Conservation (phyloP, 306 rosid genomes). For the Acacia melanoxylon region DNA sequence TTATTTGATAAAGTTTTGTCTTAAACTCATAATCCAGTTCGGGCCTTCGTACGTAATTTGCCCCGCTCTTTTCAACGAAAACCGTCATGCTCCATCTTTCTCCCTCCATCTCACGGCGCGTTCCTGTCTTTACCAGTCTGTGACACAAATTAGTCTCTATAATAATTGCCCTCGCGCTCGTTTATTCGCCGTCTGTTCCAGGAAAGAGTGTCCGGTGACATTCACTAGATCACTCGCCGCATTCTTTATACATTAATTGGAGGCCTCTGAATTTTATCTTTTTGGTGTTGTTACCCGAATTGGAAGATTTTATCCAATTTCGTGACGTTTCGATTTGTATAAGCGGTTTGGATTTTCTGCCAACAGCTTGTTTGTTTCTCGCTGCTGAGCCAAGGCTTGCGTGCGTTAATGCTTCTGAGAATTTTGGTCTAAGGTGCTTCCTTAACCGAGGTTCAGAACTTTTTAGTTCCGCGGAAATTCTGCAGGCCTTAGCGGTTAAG, state of each 20-base stretch:
- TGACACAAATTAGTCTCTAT: not conserved
- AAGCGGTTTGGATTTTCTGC: constrained; percentile 9
- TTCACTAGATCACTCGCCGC: constrained; percentile 9
- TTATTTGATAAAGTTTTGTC: too few relatives aligned
- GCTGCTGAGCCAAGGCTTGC: constrained; percentile 2
- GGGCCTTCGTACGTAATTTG: not conserved
- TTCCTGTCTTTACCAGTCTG: not conserved
- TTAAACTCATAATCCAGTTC: not conserved
- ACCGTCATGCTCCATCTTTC: constrained; percentile 18
- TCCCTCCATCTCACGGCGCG: constrained; percentile 24
- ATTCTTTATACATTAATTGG: not conserved
- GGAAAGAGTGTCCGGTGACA: constrained; percentile 30
- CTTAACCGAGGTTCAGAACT: not conserved
- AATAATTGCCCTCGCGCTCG: constrained; percentile 24
- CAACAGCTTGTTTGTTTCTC: not conserved
- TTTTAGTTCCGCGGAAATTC: not conserved
- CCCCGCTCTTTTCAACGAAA: not conserved
- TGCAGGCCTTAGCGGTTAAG: not conserved
- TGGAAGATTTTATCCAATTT: constrained; percentile 23
- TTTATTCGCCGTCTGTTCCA: constrained; percentile 22
- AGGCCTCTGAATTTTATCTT: not conserved
- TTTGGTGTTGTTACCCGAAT: not conserved
- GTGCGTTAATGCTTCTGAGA: constrained; percentile 29
- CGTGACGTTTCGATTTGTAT: constrained; percentile 21
- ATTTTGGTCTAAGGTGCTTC: constrained; percentile 4